Evolutionary conservation across 805 yeast genomes (phyloP).

Genomic region (Candida tallmaniae): DNA sequence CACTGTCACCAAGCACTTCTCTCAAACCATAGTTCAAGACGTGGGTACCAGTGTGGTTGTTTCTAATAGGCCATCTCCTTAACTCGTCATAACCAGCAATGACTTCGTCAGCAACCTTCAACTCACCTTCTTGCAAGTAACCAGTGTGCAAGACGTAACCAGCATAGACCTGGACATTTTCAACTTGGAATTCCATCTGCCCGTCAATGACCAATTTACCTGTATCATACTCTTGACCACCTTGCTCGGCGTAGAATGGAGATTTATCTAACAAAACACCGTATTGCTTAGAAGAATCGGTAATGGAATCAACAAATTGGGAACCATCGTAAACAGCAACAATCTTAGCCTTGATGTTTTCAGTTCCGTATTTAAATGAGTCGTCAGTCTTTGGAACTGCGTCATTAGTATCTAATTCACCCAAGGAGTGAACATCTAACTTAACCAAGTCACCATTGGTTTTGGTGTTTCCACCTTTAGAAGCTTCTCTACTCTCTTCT

Average conservation of each 20-base stretch:
- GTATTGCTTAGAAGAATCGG: conserved; percentile 42
- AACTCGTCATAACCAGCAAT: conserved; percentile 88
- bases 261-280: conserved; percentile 88
- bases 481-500: conserved; percentile 87
- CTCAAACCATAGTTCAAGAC: conserved; percentile 85
- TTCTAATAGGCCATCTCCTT: conserved; percentile 94
- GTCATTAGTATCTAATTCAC: conserved; percentile 57
- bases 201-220: conserved; percentile 92
- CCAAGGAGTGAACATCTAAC: conserved; percentile 87
- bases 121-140: conserved; percentile 65
- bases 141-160: conserved; percentile 98
- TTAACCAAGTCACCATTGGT: conserved; percentile 60
- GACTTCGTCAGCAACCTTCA: conserved; percentile 63
- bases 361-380: conserved; percentile 66
- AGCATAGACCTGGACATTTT: conserved; percentile 86
- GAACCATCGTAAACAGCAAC: conserved; percentile 69
- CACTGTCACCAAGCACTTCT: conserved; percentile 78
- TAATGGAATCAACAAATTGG: conserved; percentile 48
- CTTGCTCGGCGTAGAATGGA: conserved; percentile 97
- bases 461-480: conserved; percentile 75
- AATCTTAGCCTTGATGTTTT: conserved; percentile 63
- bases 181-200: conserved; percentile 78
- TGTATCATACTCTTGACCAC: conserved; percentile 97
- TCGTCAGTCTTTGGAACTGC: conserved; percentile 80
- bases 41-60: conserved; percentile 98